These are phyloP conservation scores for Debaryomyces psychrophilus DNA, from an alignment of 1,139 yeast genomes.

Conservation along the genomic window DNA sequence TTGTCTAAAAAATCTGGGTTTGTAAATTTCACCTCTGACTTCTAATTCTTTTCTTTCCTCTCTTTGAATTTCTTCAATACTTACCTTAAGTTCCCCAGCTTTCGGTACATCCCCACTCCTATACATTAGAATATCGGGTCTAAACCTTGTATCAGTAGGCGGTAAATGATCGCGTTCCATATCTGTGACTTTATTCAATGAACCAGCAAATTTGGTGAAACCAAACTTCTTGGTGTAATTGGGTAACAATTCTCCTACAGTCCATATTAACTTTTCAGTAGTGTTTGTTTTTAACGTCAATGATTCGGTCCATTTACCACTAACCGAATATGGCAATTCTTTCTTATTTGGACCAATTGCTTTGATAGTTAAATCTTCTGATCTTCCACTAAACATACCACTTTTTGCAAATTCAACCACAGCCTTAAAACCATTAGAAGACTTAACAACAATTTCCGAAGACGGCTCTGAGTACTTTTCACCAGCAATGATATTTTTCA, in stretches of 20 bases:
- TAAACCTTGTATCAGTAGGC: conserved; percentile 84
- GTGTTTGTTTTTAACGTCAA: conserved; percentile 46
- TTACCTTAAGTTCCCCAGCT: conserved; percentile 70
- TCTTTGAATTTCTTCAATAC: conserved; percentile 81
- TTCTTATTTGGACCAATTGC: conserved; percentile 48
- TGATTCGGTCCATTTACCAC: conserved; percentile 80
- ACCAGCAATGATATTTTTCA: conserved; percentile 90
- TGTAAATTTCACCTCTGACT: conserved; percentile 44
- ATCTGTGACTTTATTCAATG: conserved; percentile 74
- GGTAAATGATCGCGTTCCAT: conserved; percentile 68
- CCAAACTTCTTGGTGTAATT: conserved; percentile 73
- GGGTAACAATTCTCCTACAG: conserved; percentile 63
- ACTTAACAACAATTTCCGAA: conserved; percentile 65
- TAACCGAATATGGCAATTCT: conserved; percentile 45
- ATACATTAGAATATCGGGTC: conserved; percentile 82
- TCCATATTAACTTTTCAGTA: conserved; percentile 62
- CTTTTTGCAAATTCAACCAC: conserved; percentile 69
- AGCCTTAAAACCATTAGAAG: conserved; percentile 70
- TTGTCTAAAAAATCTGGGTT: conserved; percentile 67
- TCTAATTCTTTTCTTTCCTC: conserved; percentile 66
- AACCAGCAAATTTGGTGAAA: conserved; percentile 79
- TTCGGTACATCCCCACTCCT: conserved; percentile 67
- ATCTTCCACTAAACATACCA: conserved; percentile 84
- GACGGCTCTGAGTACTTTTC: conserved; percentile 93
- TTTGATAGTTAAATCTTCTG: conserved; percentile 71